Evolutionary conservation across 2,329 filamentous ascomycete species (phyloP).

Genomic region (Epichloe aotearoae): DNA sequence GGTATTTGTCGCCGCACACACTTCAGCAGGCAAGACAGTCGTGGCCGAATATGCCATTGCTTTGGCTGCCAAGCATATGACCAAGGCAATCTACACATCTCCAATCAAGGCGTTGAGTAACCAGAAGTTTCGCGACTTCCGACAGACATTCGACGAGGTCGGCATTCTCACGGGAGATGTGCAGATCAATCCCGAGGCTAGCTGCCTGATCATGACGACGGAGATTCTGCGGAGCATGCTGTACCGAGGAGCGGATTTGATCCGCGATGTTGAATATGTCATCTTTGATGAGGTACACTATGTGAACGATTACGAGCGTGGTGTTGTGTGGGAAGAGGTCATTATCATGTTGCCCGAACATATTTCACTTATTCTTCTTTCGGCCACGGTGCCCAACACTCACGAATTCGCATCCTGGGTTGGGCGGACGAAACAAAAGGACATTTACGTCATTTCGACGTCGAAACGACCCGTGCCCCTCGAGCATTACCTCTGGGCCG

Average conservation of each 20-base stretch:
- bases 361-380: slow-evolving; percentile 87
- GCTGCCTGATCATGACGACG: slow-evolving; percentile 98
- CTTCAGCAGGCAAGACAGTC: slow-evolving; percentile 94
- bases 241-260: slow-evolving; percentile 88
- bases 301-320: slow-evolving; percentile 89
- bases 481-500: slow-evolving; percentile 93
- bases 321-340: slow-evolving; percentile 98
- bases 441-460: slow-evolving; percentile 98
- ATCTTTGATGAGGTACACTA: slow-evolving; percentile 99
- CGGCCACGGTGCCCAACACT: slow-evolving; percentile 93
- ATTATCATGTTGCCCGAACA: slow-evolving; percentile 99
- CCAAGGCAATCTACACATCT: slow-evolving; percentile 97
- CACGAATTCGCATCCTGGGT: slow-evolving; percentile 98
- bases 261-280: slow-evolving; percentile 94
- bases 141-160: slow-evolving; percentile 82
- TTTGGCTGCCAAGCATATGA: slow-evolving; percentile 95
- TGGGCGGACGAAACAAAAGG: slow-evolving; percentile 92
- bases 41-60: slow-evolving; percentile 97
- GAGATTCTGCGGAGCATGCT: slow-evolving; percentile 98
- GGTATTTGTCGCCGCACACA: slow-evolving; percentile 95
- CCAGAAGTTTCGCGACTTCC: slow-evolving; percentile 95
- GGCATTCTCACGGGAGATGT: slow-evolving; percentile 96
- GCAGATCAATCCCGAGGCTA: slow-evolving; percentile 93
- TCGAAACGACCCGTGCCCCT: slow-evolving; percentile 88
- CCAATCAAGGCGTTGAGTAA: slow-evolving; percentile 98